phyloP scores from a whole-genome alignment of 192 early-diverging fungal species.

The Helicostylum pulchrum region DNA sequence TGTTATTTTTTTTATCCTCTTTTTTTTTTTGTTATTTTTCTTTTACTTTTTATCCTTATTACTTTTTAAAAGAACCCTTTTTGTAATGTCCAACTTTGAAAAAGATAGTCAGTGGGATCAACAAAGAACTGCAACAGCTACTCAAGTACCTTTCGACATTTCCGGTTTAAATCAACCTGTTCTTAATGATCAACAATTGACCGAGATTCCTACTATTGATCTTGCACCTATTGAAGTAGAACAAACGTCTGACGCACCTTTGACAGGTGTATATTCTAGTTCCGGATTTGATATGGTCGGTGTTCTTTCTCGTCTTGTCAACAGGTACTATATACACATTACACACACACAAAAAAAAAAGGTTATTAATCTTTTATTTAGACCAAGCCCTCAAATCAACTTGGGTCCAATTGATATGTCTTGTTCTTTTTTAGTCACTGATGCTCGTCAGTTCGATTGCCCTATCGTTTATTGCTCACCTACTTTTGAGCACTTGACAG shows the following conservation, averaged over 20 bases:
- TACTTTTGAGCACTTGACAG: constrained; percentile 57
- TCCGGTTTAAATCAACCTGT: too few relatives aligned
- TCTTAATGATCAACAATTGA: neutral
- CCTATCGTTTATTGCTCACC: constrained; percentile 60
- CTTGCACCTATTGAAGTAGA: constrained; percentile 5
- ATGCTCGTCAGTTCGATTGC: constrained; percentile 45
- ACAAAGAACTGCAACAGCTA: too few relatives aligned
- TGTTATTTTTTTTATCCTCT: too few relatives aligned
- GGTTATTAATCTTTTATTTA: neutral
- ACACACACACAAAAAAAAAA: neutral
- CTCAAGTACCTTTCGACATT: too few relatives aligned
- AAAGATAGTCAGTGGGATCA: too few relatives aligned
- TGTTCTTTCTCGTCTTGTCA: constrained; percentile 29
- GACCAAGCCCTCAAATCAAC: constrained; percentile 56
- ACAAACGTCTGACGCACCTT: neutral
- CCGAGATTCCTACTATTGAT: neutral
- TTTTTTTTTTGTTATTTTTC: too few relatives aligned
- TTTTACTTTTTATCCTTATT: too few relatives aligned
- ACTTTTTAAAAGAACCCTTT: too few relatives aligned
- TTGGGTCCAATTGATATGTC: constrained; percentile 59
- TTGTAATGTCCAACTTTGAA: too few relatives aligned
- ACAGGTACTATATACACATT: constrained; percentile 17
- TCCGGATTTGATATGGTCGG: constrained; percentile 51
- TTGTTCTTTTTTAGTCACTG: constrained; percentile 46
- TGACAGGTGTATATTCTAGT: constrained; percentile 44